Conservation (phyloP, 2,329 filamentous ascomycete genomes). For the Tricladium varicosporioides region DNA sequence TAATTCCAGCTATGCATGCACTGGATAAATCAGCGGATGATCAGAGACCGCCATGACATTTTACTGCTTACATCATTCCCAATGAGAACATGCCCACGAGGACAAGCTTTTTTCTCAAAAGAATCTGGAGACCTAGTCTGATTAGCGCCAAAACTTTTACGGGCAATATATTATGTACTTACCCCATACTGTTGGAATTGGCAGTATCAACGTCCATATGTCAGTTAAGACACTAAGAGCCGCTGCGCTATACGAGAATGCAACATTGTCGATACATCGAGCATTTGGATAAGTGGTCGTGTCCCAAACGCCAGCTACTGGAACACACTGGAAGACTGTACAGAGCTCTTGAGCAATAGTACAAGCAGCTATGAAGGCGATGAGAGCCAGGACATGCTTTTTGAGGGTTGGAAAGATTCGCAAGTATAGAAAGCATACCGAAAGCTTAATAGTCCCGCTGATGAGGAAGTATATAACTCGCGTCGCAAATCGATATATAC, state of each 20-base stretch:
- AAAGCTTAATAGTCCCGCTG: conserved; percentile 3
- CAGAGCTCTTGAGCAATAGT: conserved; percentile 3
- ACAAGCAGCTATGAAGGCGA: not conserved
- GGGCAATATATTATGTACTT: not conserved
- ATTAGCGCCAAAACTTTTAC: not conserved
- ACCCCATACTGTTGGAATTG: conserved; percentile 2
- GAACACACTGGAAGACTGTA: conserved; percentile 5
- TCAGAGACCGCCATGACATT: not conserved
- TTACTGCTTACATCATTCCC: conserved; percentile 3
- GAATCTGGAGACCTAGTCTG: not conserved
- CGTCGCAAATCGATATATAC: conserved; percentile 2
- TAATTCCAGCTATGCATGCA: conserved; percentile 12
- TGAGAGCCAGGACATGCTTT: not conserved
- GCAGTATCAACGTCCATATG: conserved; percentile 4
- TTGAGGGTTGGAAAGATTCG: not conserved
- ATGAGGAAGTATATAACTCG: conserved; percentile 4
- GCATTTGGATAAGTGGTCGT: not conserved
- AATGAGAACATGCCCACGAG: conserved; percentile 5
- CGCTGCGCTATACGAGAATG: conserved; percentile 1
- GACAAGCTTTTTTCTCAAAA: not conserved
- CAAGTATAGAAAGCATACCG: conserved; percentile 2
- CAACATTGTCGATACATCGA: conserved; percentile 3
- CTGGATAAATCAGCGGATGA: not conserved
- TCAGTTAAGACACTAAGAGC: conserved; percentile 2
- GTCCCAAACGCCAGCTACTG: conserved; percentile 2